These are phyloP conservation scores for Breynia disticha DNA, from an alignment of 441 rosid genomes.

Conservation along the genomic window DNA sequence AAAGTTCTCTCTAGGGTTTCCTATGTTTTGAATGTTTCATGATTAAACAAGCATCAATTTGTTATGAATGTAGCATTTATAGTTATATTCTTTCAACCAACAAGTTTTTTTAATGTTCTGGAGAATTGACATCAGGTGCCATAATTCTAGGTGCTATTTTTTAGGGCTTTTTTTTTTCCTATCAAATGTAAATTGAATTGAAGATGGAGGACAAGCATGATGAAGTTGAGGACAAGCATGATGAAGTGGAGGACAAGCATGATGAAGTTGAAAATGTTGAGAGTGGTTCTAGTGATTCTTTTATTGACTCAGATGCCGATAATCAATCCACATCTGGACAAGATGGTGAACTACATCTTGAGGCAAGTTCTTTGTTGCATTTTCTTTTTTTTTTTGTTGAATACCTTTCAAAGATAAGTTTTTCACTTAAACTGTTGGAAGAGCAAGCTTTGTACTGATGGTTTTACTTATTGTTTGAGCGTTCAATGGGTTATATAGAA, in stretches of 20 bases:
- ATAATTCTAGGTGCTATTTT: slow-evolving; percentile 11
- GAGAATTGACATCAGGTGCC: slow-evolving; percentile 8
- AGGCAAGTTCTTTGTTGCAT: slow-evolving; percentile 35
- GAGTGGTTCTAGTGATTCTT: slow-evolving; percentile 47
- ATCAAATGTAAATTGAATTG: slow-evolving; percentile 4
- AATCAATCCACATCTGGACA: slow-evolving; percentile 39
- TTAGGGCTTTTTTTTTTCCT: not conserved
- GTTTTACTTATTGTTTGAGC: not conserved
- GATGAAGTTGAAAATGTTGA: slow-evolving; percentile 41
- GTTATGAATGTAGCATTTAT: too few species aligned
- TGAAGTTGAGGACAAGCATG: too few species aligned
- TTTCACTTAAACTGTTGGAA: not conserved
- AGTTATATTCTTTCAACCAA: too few species aligned
- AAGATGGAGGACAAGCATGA: slow-evolving; percentile 42
- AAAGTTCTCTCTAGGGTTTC: too few species aligned
- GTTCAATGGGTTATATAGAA: not conserved
- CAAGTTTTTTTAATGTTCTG: not conserved
- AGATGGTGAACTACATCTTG: slow-evolving; percentile 46
- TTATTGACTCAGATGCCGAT: slow-evolving; percentile 49
- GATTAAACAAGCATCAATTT: too few species aligned
- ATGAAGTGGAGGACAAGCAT: slow-evolving; percentile 37
- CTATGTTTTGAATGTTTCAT: too few species aligned
- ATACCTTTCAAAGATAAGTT: not conserved
- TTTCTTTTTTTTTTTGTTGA: not conserved
- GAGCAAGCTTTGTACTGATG: not conserved